Evolutionary conservation across 192 early-diverging fungal species (phyloP), one percentile per base, ranked within the genome.

Genomic region (Backusella liffmaniae): DNA sequence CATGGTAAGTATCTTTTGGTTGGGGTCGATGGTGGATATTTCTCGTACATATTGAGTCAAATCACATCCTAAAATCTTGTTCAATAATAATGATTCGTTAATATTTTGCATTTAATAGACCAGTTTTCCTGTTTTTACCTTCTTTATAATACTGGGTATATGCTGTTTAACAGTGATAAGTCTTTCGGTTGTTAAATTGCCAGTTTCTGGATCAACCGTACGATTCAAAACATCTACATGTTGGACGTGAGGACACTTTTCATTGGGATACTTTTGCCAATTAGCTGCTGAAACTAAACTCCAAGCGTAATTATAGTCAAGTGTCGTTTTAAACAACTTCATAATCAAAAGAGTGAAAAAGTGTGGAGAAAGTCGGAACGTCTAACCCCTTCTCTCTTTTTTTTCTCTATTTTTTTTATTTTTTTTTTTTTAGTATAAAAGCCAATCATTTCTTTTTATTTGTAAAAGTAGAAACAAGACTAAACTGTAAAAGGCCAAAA

Each of bases 251-350:
- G 91, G 89, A 35, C 95, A 93, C 51, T 93, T 84, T 23, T 94
- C 93, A 84, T 99, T 99, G 0, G 98, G 98, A 86, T 99, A 99
- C 83, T 99, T 99, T 84, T 91, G 90, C 93, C 93, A 99, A 82
- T 97, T 93, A 39, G 96, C 98, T 21, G 91, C 84, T 36, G 91
- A 92, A 42, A 95, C 93, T 13, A 89, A 90, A 10, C 85, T 86
- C 94, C 96, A 98, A 68, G 90, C 82, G 83, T 97, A 92, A 76
- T 89, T 82, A 83, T 93, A 96, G 21, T 87, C 86, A 78, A 96
- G 92, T 65, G 91, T 84, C 18, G 90, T 86, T 82, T 95, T 89
- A 71, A 96, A 96, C 41, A 98, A 87, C 81, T 95, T 94, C 97
- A 96, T 96, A 29, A 29, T 29, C 23, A 10, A 62, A 62, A 56